phyloP scores from a whole-genome alignment of 1,139 yeast genomes.

The Protomyces lactucae-debilis region DNA sequence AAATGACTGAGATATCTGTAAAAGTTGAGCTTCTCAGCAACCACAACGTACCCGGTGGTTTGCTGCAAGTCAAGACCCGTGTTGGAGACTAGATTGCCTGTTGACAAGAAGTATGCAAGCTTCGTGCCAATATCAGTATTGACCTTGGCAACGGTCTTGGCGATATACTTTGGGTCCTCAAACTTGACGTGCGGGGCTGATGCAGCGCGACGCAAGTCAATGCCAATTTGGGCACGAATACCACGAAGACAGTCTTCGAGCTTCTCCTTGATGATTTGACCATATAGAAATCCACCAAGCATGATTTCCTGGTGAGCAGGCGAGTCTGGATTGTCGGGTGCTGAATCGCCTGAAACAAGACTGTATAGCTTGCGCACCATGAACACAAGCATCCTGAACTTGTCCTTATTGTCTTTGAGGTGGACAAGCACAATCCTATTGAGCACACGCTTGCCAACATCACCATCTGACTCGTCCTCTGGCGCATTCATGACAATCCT shows the following conservation, averaged over 20 bases:
- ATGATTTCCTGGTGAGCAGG: conserved; percentile 97
- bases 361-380: conserved; percentile 95
- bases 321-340: conserved; percentile 98
- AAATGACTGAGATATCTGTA: conserved; percentile 95
- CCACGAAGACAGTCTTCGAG: conserved; percentile 83
- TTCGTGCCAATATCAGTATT: conserved; percentile 94
- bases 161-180: conserved; percentile 74
- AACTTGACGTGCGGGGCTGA: conserved; percentile 73
- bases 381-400: conserved; percentile 78
- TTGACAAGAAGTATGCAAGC: conserved; percentile 85
- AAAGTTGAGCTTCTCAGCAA: conserved; percentile 96
- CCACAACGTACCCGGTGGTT: conserved; percentile 96
- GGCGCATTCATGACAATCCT: conserved; percentile 88
- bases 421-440: conserved; percentile 85
- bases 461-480: conserved; percentile 80
- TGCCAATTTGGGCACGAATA: conserved; percentile 66
- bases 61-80: conserved; percentile 97
- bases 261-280: conserved; percentile 94
- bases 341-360: conserved; percentile 92
- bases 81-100: conserved; percentile 95
- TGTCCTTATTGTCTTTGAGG: conserved; percentile 64
- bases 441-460: conserved; percentile 82
- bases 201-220: conserved; percentile 62
- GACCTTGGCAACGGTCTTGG: conserved; percentile 69
- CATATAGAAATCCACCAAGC: conserved; percentile 92